Conservation (phyloP, 2,329 filamentous ascomycete species). For the Aphanocladium album region DNA sequence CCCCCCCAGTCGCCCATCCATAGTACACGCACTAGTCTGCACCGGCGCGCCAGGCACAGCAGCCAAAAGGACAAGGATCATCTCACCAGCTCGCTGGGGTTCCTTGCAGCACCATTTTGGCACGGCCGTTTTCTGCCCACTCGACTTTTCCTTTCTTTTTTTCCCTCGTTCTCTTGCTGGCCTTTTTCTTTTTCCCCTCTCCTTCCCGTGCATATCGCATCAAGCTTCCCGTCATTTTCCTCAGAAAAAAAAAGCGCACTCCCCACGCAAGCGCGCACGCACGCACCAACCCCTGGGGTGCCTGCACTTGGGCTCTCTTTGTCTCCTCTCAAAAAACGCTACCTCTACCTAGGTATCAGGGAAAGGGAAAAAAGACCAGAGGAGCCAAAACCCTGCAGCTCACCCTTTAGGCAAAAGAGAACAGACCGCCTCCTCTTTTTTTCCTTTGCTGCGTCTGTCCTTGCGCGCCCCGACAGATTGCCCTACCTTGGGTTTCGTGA, state of each 20-base stretch:
- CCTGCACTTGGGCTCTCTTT: neutral
- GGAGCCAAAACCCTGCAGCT: neutral
- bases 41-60: neutral
- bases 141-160: neutral
- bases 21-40: neutral
- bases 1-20: neutral
- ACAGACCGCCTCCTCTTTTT: neutral
- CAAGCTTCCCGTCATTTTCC: neutral
- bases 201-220: neutral
- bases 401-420: neutral
- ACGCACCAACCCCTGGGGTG: neutral
- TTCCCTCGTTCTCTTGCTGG: neutral
- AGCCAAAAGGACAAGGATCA: neutral
- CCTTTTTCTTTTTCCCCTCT: neutral
- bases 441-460: neutral
- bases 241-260: neutral
- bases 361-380: neutral
- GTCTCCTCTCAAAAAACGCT: no score
- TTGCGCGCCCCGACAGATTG: neutral
- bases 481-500: neutral
- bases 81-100: neutral
- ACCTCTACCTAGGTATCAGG: neutral
- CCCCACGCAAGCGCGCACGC: neutral
- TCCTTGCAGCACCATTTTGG: neutral
- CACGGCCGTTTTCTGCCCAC: neutral